Evolutionary conservation across 257 asterid genomes (phyloP).

Genomic region (Capsicum rhomboideum): DNA sequence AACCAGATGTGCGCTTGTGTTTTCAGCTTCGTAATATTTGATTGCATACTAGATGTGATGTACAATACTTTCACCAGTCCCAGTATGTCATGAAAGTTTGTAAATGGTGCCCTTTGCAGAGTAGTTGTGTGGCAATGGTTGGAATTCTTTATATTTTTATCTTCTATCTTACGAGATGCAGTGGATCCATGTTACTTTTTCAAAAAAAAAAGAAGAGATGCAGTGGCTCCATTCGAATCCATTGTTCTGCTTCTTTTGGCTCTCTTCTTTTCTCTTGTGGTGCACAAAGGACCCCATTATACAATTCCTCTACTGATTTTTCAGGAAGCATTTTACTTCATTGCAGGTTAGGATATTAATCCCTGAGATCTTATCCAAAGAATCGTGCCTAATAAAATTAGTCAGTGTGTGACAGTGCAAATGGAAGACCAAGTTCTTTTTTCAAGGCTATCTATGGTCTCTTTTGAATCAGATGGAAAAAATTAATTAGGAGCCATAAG

Average conservation of each 20-base stretch:
- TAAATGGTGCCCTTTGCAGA: not conserved
- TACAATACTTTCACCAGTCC: not conserved
- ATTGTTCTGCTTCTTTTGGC: not conserved
- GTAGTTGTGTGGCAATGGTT: not conserved
- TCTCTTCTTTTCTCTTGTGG: not conserved
- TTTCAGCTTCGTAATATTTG: not conserved
- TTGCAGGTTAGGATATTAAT: not conserved
- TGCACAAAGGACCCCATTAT: not conserved
- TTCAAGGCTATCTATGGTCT: not conserved
- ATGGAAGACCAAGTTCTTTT: not conserved
- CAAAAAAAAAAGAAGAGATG: too few relatives aligned
- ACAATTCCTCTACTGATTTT: not conserved
- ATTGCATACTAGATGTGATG: not conserved
- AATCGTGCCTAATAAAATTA: not conserved
- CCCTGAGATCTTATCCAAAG: not conserved
- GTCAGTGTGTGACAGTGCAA: not conserved
- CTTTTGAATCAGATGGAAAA: not conserved
- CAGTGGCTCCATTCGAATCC: not conserved
- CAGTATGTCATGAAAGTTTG: not conserved
- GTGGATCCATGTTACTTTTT: too few relatives aligned
- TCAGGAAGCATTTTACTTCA: not conserved
- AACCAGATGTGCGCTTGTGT: not conserved
- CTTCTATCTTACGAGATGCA: not conserved
- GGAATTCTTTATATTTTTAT: not conserved
- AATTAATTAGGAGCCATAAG: not conserved